Percentiles rank a stretch among this genome's conserved stretches.
These are phyloP conservation scores for Naganishia randhawae DNA, from an alignment of 768 basidiomycete genomes.

Conservation along the genomic window DNA sequence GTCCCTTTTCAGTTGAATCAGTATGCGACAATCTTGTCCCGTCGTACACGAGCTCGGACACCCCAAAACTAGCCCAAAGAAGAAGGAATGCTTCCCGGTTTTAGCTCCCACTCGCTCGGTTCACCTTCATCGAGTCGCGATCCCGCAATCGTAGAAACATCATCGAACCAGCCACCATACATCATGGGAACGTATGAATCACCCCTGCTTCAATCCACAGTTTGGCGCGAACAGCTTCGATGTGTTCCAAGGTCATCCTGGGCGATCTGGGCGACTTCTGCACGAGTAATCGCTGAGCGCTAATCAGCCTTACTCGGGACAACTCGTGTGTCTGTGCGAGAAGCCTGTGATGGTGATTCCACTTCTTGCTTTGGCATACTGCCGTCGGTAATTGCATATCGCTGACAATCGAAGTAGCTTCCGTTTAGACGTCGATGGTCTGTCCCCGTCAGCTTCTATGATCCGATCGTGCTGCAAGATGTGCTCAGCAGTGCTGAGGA, in stretches of 20 bases:
- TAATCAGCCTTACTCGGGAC: background rate
- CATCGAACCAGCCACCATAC: conserved; percentile 1
- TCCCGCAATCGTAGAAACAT: conserved; percentile 21
- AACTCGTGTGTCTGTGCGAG: background rate
- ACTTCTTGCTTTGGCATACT: background rate
- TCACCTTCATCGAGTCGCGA: conserved; percentile 8
- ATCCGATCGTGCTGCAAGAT: background rate
- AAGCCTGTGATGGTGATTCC: conserved; percentile 8
- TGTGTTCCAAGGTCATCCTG: too few relatives aligned
- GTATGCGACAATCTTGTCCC: too few relatives aligned
- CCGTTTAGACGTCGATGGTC: conserved; percentile 12
- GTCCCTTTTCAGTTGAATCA: too few relatives aligned
- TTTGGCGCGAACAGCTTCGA: too few relatives aligned
- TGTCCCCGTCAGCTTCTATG: background rate
- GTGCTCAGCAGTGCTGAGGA: background rate
- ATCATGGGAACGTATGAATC: conserved; percentile 3
- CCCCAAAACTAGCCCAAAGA: too few relatives aligned
- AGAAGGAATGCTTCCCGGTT: background rate
- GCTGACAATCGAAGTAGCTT: conserved; percentile 1
- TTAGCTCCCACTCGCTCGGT: background rate
- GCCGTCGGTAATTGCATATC: conserved; percentile 9
- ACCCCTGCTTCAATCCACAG: too few relatives aligned
- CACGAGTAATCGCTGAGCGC: conserved; percentile 8
- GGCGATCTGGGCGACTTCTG: too few relatives aligned
- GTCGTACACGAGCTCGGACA: too few relatives aligned